phyloP scores from a whole-genome alignment of 176 grass and related monocot genomes.

The Sorghum bicolor region DNA sequence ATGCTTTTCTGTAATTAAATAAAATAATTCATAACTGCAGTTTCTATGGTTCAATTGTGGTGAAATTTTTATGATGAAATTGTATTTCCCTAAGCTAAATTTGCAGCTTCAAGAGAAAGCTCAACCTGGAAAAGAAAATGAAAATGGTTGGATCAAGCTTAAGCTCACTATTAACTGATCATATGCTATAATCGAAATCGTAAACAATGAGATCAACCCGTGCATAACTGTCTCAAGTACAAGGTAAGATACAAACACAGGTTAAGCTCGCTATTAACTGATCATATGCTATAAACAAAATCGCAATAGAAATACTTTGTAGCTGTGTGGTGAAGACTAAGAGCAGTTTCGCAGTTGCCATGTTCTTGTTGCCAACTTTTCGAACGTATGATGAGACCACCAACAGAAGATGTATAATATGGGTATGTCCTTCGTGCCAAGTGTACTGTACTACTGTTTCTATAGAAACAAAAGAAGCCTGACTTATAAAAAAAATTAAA shows the following conservation, averaged over 20 bases:
- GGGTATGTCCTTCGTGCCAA: no score
- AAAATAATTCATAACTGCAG: no score
- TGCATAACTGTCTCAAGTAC: background rate
- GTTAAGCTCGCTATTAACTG: background rate
- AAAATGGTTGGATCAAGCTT: constrained; percentile 23
- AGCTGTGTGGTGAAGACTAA: background rate
- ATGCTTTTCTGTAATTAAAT: no score
- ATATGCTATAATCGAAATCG: background rate
- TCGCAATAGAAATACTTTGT: background rate
- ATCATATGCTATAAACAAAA: background rate
- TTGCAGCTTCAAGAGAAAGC: constrained; percentile 94
- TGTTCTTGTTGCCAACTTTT: background rate
- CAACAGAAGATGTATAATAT: background rate
- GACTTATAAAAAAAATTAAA: background rate
- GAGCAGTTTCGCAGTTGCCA: background rate
- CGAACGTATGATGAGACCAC: background rate
- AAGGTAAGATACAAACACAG: background rate
- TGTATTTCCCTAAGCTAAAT: constrained; percentile 74
- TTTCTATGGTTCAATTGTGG: no score
- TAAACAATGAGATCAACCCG: background rate
- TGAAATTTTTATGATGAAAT: no score
- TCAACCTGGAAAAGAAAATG: constrained; percentile 62
- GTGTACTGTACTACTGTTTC: background rate
- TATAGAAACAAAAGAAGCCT: background rate
- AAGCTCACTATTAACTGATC: background rate